Percentiles rank a stretch among this genome's conserved stretches.
Conservation (phyloP, 2,329 filamentous ascomycete species). For the Neoscytalidium dimidiatum region DNA sequence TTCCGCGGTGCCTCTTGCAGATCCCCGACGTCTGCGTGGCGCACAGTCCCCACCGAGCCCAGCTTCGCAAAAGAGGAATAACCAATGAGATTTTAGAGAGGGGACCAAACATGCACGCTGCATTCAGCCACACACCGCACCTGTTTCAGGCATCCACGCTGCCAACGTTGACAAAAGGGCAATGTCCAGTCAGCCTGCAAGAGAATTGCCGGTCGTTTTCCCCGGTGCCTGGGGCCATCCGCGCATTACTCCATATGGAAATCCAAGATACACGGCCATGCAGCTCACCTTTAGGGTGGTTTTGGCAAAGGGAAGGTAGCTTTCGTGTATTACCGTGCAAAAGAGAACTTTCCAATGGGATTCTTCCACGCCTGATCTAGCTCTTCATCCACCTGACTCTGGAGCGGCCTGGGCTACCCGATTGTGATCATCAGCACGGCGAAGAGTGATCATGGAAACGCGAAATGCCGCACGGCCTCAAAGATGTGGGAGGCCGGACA, state of each 20-base stretch:
- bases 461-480: no score
- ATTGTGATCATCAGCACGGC: no score
- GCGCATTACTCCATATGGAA: no score
- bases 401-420: neutral
- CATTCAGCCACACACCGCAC: neutral
- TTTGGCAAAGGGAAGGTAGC: neutral
- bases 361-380: neutral
- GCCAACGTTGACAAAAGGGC: constrained; percentile 1
- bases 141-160: neutral
- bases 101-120: neutral
- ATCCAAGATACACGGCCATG: neutral
- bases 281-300: neutral
- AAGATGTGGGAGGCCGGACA: no score
- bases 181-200: neutral
- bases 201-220: neutral
- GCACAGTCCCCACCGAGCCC: neutral
- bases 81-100: neutral
- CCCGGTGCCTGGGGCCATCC: neutral
- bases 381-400: neutral
- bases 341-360: neutral
- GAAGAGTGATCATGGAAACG: no score
- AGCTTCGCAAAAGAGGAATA: neutral
- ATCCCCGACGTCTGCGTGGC: neutral
- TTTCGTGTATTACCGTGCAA: neutral
- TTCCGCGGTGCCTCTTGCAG: neutral